A percentile compares a stretch with the other conserved stretches of the same genome.
These are phyloP conservation scores for Cercospora canescens DNA, from an alignment of 2,329 filamentous ascomycete genomes.

Conservation along the genomic window DNA sequence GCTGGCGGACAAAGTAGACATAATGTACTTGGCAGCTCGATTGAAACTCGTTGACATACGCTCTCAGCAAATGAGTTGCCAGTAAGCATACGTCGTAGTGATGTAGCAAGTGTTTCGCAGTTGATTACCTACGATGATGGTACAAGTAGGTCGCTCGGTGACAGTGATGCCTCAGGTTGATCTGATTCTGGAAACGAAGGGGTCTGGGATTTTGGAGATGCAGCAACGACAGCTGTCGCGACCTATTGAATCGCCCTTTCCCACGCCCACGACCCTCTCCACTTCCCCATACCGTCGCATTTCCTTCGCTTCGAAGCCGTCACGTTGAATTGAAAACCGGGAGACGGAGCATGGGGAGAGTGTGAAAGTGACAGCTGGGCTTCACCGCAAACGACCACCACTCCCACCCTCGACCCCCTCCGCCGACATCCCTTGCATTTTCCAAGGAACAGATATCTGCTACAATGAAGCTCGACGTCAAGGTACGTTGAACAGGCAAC, in stretches of 20 bases:
- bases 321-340: not conserved
- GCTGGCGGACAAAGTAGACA: not conserved
- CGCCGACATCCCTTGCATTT: slow-evolving; percentile 3
- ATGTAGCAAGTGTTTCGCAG: not conserved
- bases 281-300: not conserved
- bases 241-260: slow-evolving; percentile 1
- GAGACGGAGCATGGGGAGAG: slow-evolving; percentile 3
- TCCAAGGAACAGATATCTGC: slow-evolving; percentile 21
- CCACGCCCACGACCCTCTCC: not conserved
- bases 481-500: slow-evolving; percentile 43
- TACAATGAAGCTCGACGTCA: slow-evolving; percentile 60
- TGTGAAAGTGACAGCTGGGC: slow-evolving; percentile 9
- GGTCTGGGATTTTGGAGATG: slow-evolving; percentile 1
- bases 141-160: not conserved
- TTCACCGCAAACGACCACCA: slow-evolving; percentile 2
- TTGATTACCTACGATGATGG: too few species aligned
- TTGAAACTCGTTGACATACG: not conserved
- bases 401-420: not conserved
- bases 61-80: not conserved
- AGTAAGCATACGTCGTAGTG: not conserved
- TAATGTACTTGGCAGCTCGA: not conserved
- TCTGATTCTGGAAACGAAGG: not conserved
- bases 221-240: slow-evolving; percentile 2
- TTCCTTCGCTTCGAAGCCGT: not conserved
- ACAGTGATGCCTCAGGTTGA: not conserved